phyloP scores from a whole-genome alignment of 2,329 filamentous ascomycete genomes.

The Neocucurbitaria cava region DNA sequence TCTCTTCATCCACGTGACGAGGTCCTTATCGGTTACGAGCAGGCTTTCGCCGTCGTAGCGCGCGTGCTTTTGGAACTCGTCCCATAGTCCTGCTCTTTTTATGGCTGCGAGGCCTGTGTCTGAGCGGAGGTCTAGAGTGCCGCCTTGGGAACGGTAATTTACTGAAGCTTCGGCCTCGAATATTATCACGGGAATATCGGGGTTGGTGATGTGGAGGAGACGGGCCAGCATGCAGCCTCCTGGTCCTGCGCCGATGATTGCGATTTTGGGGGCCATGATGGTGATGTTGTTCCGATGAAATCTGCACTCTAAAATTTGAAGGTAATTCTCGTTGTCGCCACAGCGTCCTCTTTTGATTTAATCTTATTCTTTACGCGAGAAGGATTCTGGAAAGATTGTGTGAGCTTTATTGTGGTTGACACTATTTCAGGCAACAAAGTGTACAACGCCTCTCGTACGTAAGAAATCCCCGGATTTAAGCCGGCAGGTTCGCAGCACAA shows the following conservation, averaged over 20 bases:
- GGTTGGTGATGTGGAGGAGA: slow-evolving; percentile 53
- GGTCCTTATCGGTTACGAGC: slow-evolving; percentile 48
- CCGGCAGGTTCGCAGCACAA: too few relatives aligned
- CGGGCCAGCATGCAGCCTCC: slow-evolving; percentile 60
- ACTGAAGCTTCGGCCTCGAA: slow-evolving; percentile 52
- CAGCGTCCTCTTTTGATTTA: background rate
- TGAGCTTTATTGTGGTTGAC: background rate
- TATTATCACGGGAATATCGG: slow-evolving; percentile 54
- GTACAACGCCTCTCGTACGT: too few relatives aligned
- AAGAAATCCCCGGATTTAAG: too few relatives aligned
- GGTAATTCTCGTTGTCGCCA: background rate
- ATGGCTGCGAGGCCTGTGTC: slow-evolving; percentile 60
- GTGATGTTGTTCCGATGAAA: background rate
- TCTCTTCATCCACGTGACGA: slow-evolving; percentile 31
- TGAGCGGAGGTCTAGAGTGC: slow-evolving; percentile 62
- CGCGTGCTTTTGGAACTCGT: slow-evolving; percentile 54
- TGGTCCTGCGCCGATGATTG: slow-evolving; percentile 51
- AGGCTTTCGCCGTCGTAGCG: slow-evolving; percentile 55
- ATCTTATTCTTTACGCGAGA: background rate
- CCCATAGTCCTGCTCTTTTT: slow-evolving; percentile 57
- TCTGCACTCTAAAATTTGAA: too few relatives aligned
- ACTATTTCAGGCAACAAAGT: background rate
- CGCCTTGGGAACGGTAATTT: slow-evolving; percentile 46
- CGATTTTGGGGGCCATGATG: slow-evolving; percentile 37
- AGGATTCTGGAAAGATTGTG: background rate